Evolutionary conservation across 78 protist species (phyloP).

Genomic region (Dictyostelium citrinum): DNA sequence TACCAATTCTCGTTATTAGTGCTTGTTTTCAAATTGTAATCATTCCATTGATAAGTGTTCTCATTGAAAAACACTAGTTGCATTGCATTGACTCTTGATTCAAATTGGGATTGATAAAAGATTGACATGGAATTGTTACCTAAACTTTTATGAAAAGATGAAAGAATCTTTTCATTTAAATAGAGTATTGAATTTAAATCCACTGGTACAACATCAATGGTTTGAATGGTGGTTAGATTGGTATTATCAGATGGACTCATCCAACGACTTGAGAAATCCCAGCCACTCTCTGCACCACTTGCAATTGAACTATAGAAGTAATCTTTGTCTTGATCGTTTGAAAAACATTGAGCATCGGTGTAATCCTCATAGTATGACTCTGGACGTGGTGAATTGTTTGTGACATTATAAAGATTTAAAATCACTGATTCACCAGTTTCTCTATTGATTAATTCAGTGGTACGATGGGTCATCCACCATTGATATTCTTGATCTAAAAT

Average conservation of each 20-base stretch:
- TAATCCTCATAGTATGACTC: slow-evolving; percentile 59
- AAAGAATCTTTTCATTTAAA: slow-evolving; percentile 19
- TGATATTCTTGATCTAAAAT: slow-evolving; percentile 70
- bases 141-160: neutral
- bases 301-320: slow-evolving; percentile 35
- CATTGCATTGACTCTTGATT: slow-evolving; percentile 14
- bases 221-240: neutral
- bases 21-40: neutral
- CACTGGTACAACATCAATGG: slow-evolving; percentile 70
- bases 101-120: neutral
- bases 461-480: slow-evolving; percentile 80
- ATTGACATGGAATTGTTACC: neutral
- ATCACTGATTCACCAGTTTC: neutral
- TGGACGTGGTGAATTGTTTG: slow-evolving; percentile 45
- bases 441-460: neutral
- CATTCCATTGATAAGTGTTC: slow-evolving; percentile 15
- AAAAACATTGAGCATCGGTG: neutral
- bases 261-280: slow-evolving; percentile 86
- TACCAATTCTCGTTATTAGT: neutral
- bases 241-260: neutral
- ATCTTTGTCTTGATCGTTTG: neutral
- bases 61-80: slow-evolving; percentile 16
- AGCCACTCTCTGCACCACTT: slow-evolving; percentile 87
- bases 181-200: slow-evolving; percentile 75
- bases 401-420: slow-evolving; percentile 45